A percentile compares a stretch with the other conserved stretches of the same genome.
Evolutionary conservation across 148 eudicot genomes (phyloP).

Genomic region (Suaeda aralocaspica): DNA sequence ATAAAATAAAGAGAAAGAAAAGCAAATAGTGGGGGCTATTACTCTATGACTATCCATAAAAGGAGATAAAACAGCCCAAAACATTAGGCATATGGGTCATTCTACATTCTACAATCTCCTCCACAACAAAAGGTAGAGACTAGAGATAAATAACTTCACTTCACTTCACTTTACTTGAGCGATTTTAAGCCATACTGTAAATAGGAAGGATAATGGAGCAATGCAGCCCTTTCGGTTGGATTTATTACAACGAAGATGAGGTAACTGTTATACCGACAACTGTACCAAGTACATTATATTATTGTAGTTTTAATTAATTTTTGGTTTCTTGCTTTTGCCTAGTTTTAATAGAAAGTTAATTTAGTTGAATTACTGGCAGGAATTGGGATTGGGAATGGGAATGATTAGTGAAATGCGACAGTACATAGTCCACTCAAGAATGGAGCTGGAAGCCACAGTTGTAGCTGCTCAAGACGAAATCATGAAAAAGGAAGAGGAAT

Average conservation of each 20-base stretch:
- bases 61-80: conserved; percentile 22
- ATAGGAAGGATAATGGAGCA: conserved; percentile 50
- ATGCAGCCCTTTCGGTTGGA: conserved; percentile 48
- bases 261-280: conserved; percentile 15
- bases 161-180: not conserved
- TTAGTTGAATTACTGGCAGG: too few species aligned
- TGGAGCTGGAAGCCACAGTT: conserved; percentile 68
- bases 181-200: not conserved
- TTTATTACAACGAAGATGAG: conserved; percentile 41
- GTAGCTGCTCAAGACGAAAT: conserved; percentile 67
- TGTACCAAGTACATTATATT: not conserved
- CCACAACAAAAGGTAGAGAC: too few species aligned
- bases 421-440: conserved; percentile 54
- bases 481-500: conserved; percentile 70
- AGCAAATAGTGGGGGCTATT: conserved; percentile 24
- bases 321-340: too few species aligned
- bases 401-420: conserved; percentile 59
- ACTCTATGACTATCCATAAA: conserved; percentile 31
- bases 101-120: too few species aligned
- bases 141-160: too few species aligned
- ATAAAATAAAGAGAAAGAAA: not conserved
- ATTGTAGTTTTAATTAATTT: not conserved
- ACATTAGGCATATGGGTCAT: too few species aligned
- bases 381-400: conserved; percentile 30
- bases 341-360: not conserved